Evolutionary conservation across 2,329 filamentous ascomycete species (phyloP), one percentile per base, ranked within the genome.

Genomic region (Claviceps fusiformis): DNA sequence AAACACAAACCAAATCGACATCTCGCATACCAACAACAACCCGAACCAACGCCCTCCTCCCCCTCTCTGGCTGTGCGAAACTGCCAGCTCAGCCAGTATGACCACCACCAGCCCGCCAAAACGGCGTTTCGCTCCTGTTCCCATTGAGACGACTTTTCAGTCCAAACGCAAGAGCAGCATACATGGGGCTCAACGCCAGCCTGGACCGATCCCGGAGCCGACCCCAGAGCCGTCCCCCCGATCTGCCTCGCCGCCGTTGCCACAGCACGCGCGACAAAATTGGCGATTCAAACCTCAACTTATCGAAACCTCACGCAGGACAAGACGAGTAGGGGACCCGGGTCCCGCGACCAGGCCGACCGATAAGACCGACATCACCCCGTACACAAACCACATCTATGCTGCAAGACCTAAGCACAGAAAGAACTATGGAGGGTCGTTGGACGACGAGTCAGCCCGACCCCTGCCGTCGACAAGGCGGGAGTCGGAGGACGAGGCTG

Each of bases 241-340:
- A 54, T 74, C 75, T 11, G 70, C 73, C 6, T 75, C 75, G 2
- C 71, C 74, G 50, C 58, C 55, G 29, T 73, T 2, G 68, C 71
- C 47, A 69, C 72, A 62, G 62, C 68, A 60, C 69, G 71, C 55
- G 66, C 73, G 46, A 67, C 73, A 47, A 64, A 72, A 62, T 33
- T 74, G 77, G 59, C 72, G 73, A 57, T 95, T 95, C 67, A 79
- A 84, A 35, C 89, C 89, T 13, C 85, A 92, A 63, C 74, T 95
- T 55, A 84, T 95, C 58, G 89, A 92, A 68, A 91, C 87, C 3
- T 86, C 86, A 4, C 81, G 83, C 62, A 78, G 89, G 54, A 82
- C 83, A 39, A 81, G 86, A 59, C 82, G 82, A 63, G 79, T 79
- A 17, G 82, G 82, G 24, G 85, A 89, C 62, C 68, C 76, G 1